Base-by-base conservation (phyloP, 208 protist species). In the Sergeia podlipaevii region DNA sequence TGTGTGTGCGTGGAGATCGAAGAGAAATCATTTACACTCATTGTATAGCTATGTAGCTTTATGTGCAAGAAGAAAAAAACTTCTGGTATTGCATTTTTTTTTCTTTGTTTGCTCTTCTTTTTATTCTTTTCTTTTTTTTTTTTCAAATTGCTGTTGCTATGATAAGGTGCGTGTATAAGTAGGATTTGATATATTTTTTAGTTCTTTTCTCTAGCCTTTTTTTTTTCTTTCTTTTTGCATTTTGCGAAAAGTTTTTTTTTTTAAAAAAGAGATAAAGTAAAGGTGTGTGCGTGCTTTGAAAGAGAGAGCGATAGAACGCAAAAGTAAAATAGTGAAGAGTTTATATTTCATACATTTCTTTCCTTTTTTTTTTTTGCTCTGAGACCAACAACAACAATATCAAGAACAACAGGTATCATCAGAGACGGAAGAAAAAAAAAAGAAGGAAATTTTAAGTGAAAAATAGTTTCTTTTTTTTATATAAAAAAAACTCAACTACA, bases 381-480 rank as follows among this genome's bases (percentile, higher is more conserved):
- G 62, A 65, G 13, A 72, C 39, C 54, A 57, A 56, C 33, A 65
- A 37, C 23, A 77, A 45, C 24, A 65, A 57, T 38, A 60, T 18
- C 15, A 67, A 55, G 33, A 51, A 70, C 15, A 55, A 74, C 23
- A 55, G 29, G 49, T 17, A 18, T 15, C 13, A 20, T 3, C 11
- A 48, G 24, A 48, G 32, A 48, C 43, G n/a, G 11, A 55, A 33
- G 32, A 27, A 63, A 38, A 63, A 36, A 55, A 62, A 62, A 53
- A 1, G 28, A 41, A 46, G 28, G 41, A 24, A 13, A 46, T 20
- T 46, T 27, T 51, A 18, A 32, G 15, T 47, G n/a, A n/a, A n/a
- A n/a, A n/a, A n/a, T n/a, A n/a, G n/a, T n/a, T n/a, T n/a, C n/a
- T n/a, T n/a, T n/a, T n/a, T n/a, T n/a, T n/a, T n/a, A n/a, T n/a